These are phyloP conservation scores for Lentinula novae-zelandiae DNA, from an alignment of 1,284 basidiomycete genomes.

Conservation along the genomic window DNA sequence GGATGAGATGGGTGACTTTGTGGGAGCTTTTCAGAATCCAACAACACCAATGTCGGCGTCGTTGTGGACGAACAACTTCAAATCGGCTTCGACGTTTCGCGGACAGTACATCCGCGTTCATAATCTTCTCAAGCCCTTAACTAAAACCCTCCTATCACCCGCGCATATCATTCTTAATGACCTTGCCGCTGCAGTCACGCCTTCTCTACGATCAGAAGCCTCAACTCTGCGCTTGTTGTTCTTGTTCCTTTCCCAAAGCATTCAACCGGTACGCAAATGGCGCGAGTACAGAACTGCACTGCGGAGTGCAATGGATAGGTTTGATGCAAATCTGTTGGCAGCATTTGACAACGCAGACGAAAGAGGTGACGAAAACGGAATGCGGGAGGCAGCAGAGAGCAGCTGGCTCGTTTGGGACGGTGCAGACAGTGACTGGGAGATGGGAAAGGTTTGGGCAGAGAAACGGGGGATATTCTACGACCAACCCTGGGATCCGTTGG, in stretches of 20 bases:
- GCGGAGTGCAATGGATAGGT: conserved; percentile 80
- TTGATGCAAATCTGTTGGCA: conserved; percentile 79
- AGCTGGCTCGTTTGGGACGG: conserved; percentile 81
- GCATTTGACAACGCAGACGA: conserved; percentile 84
- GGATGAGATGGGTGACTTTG: conserved; percentile 56
- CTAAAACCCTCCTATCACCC: conserved; percentile 51
- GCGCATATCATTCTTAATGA: conserved; percentile 55
- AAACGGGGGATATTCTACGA: conserved; percentile 94
- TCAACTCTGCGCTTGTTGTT: conserved; percentile 66
- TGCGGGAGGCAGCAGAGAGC: conserved; percentile 76
- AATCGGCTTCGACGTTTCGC: conserved; percentile 25
- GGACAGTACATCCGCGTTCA: conserved; percentile 67
- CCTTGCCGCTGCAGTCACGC: conserved; percentile 39
- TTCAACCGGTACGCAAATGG: conserved; percentile 72
- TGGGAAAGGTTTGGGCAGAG: conserved; percentile 90
- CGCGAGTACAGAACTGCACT: conserved; percentile 59
- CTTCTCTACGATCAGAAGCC: conserved; percentile 49
- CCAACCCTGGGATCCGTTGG: conserved; percentile 73
- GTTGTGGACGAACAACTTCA: conserved; percentile 20
- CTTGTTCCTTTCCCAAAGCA: conserved; percentile 62
- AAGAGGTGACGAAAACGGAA: conserved; percentile 62
- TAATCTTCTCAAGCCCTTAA: conserved; percentile 54
- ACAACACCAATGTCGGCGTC: conserved; percentile 17
- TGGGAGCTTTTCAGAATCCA: conserved; percentile 35
- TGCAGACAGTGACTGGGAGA: conserved; percentile 69